phyloP scores from a whole-genome alignment of 2,329 filamentous ascomycete species.

The Lasiodiplodia theobromae region DNA sequence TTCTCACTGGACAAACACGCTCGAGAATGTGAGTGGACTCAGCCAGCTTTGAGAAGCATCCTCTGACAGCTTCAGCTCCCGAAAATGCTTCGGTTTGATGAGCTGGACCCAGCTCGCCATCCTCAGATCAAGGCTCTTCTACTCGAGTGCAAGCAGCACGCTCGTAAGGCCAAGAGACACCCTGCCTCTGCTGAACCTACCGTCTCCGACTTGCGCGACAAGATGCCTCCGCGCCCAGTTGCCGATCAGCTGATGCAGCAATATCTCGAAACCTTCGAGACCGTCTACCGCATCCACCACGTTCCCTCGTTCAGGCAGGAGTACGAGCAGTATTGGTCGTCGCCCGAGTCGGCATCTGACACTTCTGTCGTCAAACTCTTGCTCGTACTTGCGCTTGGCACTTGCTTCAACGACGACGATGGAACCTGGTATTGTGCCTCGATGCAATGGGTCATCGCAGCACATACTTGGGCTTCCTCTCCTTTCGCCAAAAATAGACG shows the following conservation, averaged over 20 bases:
- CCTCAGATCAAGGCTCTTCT: background rate
- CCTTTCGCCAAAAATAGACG: constrained; percentile 42
- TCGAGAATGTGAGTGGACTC: constrained; percentile 51
- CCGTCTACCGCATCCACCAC: constrained; percentile 38
- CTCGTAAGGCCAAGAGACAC: constrained; percentile 33
- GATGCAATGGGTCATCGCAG: constrained; percentile 33
- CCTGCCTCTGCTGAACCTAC: constrained; percentile 35
- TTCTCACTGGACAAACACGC: constrained; percentile 63
- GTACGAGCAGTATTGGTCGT: constrained; percentile 36
- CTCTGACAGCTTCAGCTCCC: constrained; percentile 18
- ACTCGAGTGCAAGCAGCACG: constrained; percentile 30
- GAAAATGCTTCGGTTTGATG: constrained; percentile 30
- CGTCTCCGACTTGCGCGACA: constrained; percentile 24
- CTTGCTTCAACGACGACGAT: constrained; percentile 4
- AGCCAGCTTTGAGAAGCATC: too few relatives aligned
- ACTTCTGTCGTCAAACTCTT: constrained; percentile 9
- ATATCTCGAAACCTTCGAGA: constrained; percentile 38
- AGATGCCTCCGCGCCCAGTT: constrained; percentile 23
- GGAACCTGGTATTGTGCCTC: background rate
- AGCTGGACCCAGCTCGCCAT: background rate
- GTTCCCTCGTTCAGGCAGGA: constrained; percentile 36
- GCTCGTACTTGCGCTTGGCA: constrained; percentile 36
- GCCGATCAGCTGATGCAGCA: constrained; percentile 35
- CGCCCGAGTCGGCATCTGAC: constrained; percentile 30
- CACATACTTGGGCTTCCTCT: constrained; percentile 46